Percentiles rank a stretch among this genome's conserved stretches.
phyloP scores from a whole-genome alignment of 2,329 filamentous ascomycete species.

The Cytospora chrysosperma region DNA sequence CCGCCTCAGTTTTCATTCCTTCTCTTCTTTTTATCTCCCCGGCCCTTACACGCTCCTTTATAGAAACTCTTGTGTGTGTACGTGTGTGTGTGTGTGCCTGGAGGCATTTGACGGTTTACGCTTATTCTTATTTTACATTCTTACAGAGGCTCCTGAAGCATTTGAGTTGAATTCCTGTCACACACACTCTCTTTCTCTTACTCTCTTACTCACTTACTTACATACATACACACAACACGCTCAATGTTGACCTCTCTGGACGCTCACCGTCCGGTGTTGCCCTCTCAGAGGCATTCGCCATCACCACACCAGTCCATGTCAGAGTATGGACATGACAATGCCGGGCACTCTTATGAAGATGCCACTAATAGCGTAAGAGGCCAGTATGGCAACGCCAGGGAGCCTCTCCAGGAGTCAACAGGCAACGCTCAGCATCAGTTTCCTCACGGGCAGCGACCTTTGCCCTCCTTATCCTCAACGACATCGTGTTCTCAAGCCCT shows the following conservation, averaged over 20 bases:
- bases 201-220: conserved; percentile 8
- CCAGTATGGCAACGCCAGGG: conserved; percentile 29
- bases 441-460: conserved; percentile 17
- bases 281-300: conserved; percentile 51
- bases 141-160: conserved; percentile 1
- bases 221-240: conserved; percentile 19
- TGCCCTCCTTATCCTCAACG: conserved; percentile 17
- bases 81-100: background rate
- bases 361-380: background rate
- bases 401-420: conserved; percentile 52
- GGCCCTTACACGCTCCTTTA: background rate
- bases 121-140: background rate
- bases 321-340: conserved; percentile 11
- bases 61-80: background rate
- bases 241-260: conserved; percentile 41
- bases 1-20: conserved; percentile 33
- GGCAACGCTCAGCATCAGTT: conserved; percentile 48
- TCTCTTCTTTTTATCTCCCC: conserved; percentile 27
- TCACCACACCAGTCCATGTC: conserved; percentile 28
- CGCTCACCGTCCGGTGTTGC: conserved; percentile 45
- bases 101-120: background rate
- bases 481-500: conserved; percentile 23
- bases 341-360: conserved; percentile 7
- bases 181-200: too few species aligned
- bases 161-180: conserved; percentile 31